Conservation (phyloP, 495 filamentous ascomycete species). For the Talaromyces wortmannii region DNA sequence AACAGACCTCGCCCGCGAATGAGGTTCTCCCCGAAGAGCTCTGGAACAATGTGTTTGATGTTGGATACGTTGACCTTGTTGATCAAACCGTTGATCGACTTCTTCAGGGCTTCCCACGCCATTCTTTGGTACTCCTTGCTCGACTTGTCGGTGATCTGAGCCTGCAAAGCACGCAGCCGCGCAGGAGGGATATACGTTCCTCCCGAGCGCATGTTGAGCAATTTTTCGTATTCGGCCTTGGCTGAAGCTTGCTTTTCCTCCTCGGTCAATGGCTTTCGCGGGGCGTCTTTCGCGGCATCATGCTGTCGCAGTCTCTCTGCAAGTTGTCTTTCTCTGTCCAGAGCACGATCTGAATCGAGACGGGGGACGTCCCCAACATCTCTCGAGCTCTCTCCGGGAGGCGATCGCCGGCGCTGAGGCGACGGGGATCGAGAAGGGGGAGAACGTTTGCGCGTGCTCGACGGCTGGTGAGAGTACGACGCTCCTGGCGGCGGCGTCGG, state of each 20-base stretch:
- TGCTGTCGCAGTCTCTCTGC: constrained; percentile 51
- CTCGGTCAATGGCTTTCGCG: constrained; percentile 60
- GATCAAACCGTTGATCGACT: constrained; percentile 96
- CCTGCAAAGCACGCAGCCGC: constrained; percentile 82
- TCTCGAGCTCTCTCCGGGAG: constrained; percentile 35
- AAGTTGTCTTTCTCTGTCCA: constrained; percentile 58
- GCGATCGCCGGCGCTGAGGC: constrained; percentile 53
- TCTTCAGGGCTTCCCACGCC: constrained; percentile 98
- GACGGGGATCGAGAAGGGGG: constrained; percentile 59
- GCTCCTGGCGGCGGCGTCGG: constrained; percentile 57
- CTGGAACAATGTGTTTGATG: constrained; percentile 94
- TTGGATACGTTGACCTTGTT: constrained; percentile 98
- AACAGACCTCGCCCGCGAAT: constrained; percentile 86
- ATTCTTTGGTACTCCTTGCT: constrained; percentile 98
- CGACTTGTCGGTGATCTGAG: constrained; percentile 91
- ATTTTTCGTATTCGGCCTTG: constrained; percentile 86
- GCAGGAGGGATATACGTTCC: constrained; percentile 95
- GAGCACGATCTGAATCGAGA: constrained; percentile 47
- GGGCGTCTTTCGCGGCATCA: constrained; percentile 41
- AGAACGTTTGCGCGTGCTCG: constrained; percentile 53
- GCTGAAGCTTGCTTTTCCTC: constrained; percentile 77
- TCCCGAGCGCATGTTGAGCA: constrained; percentile 84
- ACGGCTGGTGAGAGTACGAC: constrained; percentile 35
- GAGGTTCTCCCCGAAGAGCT: constrained; percentile 91
- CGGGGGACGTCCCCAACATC: constrained; percentile 34